Evolutionary conservation across 495 filamentous ascomycete species (phyloP).

Genomic region (Talaromyces thailandensis): DNA sequence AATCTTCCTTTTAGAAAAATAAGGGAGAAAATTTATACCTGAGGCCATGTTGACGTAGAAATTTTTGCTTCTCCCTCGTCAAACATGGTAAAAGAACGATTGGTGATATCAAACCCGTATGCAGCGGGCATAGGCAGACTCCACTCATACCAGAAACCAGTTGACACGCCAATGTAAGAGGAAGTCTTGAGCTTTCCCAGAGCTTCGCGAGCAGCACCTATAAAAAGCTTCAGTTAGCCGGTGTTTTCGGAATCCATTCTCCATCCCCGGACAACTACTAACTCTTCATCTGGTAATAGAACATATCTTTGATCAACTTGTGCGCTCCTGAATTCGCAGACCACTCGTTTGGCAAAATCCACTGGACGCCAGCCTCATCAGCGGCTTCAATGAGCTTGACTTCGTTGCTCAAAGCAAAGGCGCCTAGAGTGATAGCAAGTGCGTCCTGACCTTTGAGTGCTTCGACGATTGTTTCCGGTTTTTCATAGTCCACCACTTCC

Average conservation of each 20-base stretch:
- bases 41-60: constrained; percentile 31
- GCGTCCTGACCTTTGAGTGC: constrained; percentile 44
- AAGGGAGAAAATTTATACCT: constrained; percentile 12
- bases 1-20: background rate
- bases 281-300: constrained; percentile 12
- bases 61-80: constrained; percentile 38
- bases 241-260: background rate
- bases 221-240: background rate
- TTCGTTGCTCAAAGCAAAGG: constrained; percentile 29
- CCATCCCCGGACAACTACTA: background rate
- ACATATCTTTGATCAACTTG: constrained; percentile 23
- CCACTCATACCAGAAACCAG: constrained; percentile 47
- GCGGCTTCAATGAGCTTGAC: constrained; percentile 48
- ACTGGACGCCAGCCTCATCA: constrained; percentile 48
- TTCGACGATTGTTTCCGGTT: constrained; percentile 29
- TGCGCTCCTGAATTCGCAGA: constrained; percentile 31
- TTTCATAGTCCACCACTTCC: constrained; percentile 38
- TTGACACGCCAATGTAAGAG: constrained; percentile 40
- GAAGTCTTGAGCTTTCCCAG: constrained; percentile 35
- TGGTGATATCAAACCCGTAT: constrained; percentile 39
- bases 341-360: constrained; percentile 54
- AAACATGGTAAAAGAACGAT: constrained; percentile 28
- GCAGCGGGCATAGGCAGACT: constrained; percentile 20
- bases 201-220: constrained; percentile 8
- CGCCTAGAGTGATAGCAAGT: constrained; percentile 52